These are phyloP conservation scores for Cystobasidium tubakii DNA, from an alignment of 768 basidiomycete species.

Conservation along the genomic window DNA sequence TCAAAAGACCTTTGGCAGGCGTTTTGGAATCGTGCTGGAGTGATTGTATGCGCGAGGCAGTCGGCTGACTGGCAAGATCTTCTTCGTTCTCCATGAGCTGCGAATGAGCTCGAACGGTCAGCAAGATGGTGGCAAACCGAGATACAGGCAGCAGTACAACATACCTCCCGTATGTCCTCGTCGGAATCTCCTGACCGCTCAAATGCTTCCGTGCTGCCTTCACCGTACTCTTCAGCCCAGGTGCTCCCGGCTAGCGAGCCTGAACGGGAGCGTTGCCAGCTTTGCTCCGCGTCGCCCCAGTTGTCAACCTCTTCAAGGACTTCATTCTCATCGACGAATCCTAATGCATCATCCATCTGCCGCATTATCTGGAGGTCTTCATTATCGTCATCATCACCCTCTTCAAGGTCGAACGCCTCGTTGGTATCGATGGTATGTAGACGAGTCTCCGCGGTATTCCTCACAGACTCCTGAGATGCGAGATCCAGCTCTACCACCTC, in stretches of 20 bases:
- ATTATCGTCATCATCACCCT: slow-evolving; percentile 12
- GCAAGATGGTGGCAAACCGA: background rate
- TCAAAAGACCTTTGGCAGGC: slow-evolving; percentile 10
- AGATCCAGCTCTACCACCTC: background rate
- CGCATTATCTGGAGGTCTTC: background rate
- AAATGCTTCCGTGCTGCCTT: background rate
- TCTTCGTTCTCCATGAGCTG: slow-evolving; percentile 20
- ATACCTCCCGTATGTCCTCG: slow-evolving; percentile 31
- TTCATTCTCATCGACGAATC: slow-evolving; percentile 11
- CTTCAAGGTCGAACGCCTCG: slow-evolving; percentile 15
- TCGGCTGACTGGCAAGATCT: background rate
- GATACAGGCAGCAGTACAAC: background rate
- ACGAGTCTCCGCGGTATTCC: background rate
- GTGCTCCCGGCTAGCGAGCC: background rate
- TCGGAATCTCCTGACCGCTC: slow-evolving; percentile 16
- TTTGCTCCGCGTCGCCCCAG: slow-evolving; percentile 18
- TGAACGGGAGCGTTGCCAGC: slow-evolving; percentile 3
- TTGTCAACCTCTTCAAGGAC: slow-evolving; percentile 8
- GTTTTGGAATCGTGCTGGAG: background rate
- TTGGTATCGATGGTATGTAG: background rate
- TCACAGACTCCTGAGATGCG: background rate
- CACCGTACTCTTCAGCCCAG: slow-evolving; percentile 2
- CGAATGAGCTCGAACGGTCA: background rate
- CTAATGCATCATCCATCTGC: background rate
- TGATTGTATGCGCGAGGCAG: background rate